Evolutionary conservation across 352 stramenopile species (phyloP).

Genomic region (Globisporangium mamillatum): DNA sequence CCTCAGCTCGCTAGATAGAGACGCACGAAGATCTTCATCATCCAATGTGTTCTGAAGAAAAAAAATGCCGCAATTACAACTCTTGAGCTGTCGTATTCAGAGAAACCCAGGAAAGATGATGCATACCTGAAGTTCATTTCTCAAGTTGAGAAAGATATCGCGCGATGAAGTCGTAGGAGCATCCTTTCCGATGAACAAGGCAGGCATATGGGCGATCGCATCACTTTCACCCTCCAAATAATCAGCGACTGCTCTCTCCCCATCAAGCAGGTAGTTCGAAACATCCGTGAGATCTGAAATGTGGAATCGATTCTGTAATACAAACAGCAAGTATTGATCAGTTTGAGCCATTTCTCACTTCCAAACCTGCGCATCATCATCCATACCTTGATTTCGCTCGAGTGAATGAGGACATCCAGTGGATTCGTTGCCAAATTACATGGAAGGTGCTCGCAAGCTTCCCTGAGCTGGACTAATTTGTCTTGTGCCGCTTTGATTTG

Average conservation of each 20-base stretch:
- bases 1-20: constrained; percentile 47
- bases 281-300: constrained; percentile 35
- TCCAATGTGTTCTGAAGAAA: constrained; percentile 38
- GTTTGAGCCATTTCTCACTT: no score
- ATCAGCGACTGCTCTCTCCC: constrained; percentile 35
- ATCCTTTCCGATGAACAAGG: constrained; percentile 35
- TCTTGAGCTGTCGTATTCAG: not conserved
- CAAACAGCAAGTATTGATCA: constrained; percentile 1
- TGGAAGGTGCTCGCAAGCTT: constrained; percentile 18
- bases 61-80: not conserved
- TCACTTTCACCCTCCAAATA: constrained; percentile 35
- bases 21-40: constrained; percentile 54
- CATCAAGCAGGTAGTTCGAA: constrained; percentile 27
- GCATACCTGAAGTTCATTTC: constrained; percentile 41
- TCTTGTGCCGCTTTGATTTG: constrained; percentile 40
- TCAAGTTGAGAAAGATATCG: constrained; percentile 32
- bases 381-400: constrained; percentile 55
- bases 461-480: constrained; percentile 35
- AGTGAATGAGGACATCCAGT: constrained; percentile 45
- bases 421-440: constrained; percentile 28
- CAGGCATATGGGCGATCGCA: constrained; percentile 33
- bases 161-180: constrained; percentile 21
- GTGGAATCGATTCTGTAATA: constrained; percentile 37
- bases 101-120: not conserved
- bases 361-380: not conserved